Percentiles rank a stretch among this genome's conserved stretches.
These are phyloP conservation scores for Cordyceps fumosorosea DNA, from an alignment of 2,329 filamentous ascomycete species.

Conservation along the genomic window DNA sequence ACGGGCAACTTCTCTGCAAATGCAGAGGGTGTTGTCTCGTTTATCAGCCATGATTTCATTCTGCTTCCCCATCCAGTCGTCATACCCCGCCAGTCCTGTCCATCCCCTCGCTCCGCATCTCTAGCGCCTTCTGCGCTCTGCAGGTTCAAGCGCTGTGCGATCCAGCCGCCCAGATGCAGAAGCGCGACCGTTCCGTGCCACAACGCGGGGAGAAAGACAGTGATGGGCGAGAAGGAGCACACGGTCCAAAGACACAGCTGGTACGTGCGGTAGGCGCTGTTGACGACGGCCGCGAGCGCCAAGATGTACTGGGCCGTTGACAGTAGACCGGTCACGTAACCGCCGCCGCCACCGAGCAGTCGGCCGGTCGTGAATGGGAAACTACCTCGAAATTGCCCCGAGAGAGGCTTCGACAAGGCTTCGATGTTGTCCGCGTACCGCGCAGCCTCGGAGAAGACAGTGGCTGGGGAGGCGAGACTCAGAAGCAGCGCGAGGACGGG, in stretches of 20 bases:
- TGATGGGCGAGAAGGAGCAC: background rate
- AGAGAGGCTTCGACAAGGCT: background rate
- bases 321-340: background rate
- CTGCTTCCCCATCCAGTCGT: background rate
- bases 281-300: background rate
- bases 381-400: background rate
- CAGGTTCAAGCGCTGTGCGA: background rate
- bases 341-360: background rate
- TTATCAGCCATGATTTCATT: background rate
- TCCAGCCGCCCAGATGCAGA: slow-evolving; percentile 1
- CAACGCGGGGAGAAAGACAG: background rate
- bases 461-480: background rate
- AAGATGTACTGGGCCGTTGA: background rate
- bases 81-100: background rate
- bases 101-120: background rate
- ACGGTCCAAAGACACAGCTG: slow-evolving; percentile 7
- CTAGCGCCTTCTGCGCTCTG: background rate
- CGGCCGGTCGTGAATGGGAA: background rate
- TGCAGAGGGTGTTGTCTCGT: background rate
- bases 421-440: background rate
- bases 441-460: background rate
- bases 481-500: background rate
- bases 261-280: slow-evolving; percentile 9
- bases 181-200: background rate
- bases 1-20: background rate